Evolutionary conservation across 2,329 filamentous ascomycete species (phyloP).

Genomic region (Trichophyton equinum): DNA sequence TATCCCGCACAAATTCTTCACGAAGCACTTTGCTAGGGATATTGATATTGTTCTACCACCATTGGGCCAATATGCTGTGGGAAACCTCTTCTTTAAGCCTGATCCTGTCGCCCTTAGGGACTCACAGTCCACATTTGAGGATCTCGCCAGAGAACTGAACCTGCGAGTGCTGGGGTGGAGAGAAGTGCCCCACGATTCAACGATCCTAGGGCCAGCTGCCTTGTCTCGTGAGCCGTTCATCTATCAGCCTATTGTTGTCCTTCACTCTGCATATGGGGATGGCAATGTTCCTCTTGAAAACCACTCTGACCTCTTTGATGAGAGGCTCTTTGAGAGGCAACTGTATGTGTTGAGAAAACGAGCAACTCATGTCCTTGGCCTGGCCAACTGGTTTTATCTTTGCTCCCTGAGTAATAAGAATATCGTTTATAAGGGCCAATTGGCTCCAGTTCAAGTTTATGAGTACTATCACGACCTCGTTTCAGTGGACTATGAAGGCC

Average conservation of each 20-base stretch:
- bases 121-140: conserved; percentile 86
- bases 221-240: conserved; percentile 90
- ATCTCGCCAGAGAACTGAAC: conserved; percentile 76
- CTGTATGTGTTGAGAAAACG: conserved; percentile 91
- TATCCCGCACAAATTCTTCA: conserved; percentile 94
- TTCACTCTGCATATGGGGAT: conserved; percentile 70
- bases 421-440: conserved; percentile 97
- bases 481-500: conserved; percentile 91
- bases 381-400: conserved; percentile 98
- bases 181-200: conserved; percentile 86
- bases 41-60: conserved; percentile 77
- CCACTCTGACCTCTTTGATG: conserved; percentile 70
- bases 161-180: conserved; percentile 92
- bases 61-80: conserved; percentile 86
- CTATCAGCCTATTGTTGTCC: conserved; percentile 86
- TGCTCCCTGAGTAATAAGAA: conserved; percentile 96
- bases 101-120: conserved; percentile 79
- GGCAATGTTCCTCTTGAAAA: conserved; percentile 66
- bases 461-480: conserved; percentile 96
- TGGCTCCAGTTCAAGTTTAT: conserved; percentile 90
- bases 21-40: conserved; percentile 95
- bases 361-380: conserved; percentile 82
- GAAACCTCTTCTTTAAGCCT: conserved; percentile 98
- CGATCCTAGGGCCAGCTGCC: conserved; percentile 81
- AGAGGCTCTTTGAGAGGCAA: conserved; percentile 78